A percentile compares a stretch with the other conserved stretches of the same genome.
Evolutionary conservation across 345 rosid genomes (phyloP).

Genomic region (Kernera saxatilis): DNA sequence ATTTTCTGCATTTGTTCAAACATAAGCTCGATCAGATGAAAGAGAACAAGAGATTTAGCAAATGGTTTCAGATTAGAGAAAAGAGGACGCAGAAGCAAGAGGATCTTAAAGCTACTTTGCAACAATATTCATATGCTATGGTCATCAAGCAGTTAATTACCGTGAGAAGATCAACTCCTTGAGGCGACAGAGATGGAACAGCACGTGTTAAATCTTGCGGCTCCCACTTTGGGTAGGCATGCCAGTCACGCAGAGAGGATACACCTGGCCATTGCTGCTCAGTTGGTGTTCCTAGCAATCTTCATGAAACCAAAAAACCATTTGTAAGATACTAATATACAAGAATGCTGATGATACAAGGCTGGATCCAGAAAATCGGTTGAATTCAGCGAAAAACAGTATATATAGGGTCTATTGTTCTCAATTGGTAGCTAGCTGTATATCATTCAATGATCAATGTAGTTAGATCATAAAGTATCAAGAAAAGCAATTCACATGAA

Average conservation of each 20-base stretch:
- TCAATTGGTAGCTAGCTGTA: background rate
- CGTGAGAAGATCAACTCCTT: slow-evolving; percentile 84
- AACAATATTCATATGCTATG: background rate
- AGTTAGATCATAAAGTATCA: background rate
- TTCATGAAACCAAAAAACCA: slow-evolving; percentile 13
- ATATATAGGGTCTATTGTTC: background rate
- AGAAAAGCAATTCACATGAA: background rate
- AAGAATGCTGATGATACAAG: background rate
- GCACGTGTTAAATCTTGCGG: slow-evolving; percentile 62
- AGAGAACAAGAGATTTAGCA: background rate
- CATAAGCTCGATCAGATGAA: slow-evolving; percentile 7
- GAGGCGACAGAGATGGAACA: slow-evolving; percentile 66
- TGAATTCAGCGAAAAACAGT: background rate
- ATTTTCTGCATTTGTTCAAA: slow-evolving; percentile 52
- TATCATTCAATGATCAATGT: background rate
- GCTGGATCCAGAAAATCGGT: background rate
- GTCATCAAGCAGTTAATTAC: slow-evolving; percentile 32
- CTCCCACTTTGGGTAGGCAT: slow-evolving; percentile 83
- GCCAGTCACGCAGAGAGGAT: slow-evolving; percentile 79
- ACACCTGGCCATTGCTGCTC: slow-evolving; percentile 92
- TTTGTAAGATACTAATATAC: background rate
- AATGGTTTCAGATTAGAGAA: background rate
- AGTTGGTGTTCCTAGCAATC: slow-evolving; percentile 86
- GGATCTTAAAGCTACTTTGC: background rate
- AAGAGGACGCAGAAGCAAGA: background rate